Evolutionary conservation across 106 monocot species (phyloP).

Genomic region (Vanilla planifolia): DNA sequence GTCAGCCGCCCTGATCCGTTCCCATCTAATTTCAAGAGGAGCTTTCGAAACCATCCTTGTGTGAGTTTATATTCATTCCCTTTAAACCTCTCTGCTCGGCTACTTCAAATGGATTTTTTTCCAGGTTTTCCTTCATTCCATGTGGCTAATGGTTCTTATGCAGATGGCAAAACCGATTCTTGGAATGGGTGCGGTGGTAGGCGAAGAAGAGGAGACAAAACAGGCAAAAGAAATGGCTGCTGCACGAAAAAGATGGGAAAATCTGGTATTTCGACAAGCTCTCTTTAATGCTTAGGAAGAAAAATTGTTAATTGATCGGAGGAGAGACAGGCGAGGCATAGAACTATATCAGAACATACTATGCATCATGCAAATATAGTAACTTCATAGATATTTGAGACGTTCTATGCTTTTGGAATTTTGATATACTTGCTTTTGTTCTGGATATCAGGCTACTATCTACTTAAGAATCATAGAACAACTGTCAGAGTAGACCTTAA

Average conservation of each 20-base stretch:
- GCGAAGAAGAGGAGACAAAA: slow-evolving; percentile 58
- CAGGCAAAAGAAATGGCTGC: slow-evolving; percentile 76
- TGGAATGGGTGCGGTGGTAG: slow-evolving; percentile 30
- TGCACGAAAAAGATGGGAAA: slow-evolving; percentile 65
- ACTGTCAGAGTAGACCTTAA: too few species aligned
- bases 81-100: not conserved
- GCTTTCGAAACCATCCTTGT: slow-evolving; percentile 1
- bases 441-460: too few species aligned
- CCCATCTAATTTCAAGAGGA: not conserved
- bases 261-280: slow-evolving; percentile 57
- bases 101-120: not conserved
- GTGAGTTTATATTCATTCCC: not conserved
- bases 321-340: too few species aligned
- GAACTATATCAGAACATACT: too few species aligned
- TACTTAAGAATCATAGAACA: too few species aligned
- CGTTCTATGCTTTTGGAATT: too few species aligned
- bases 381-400: too few species aligned
- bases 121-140: not conserved
- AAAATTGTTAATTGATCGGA: too few species aligned
- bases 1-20: not conserved
- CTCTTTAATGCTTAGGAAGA: too few species aligned
- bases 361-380: too few species aligned
- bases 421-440: too few species aligned
- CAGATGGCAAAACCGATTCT: slow-evolving; percentile 19
- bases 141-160: not conserved